Base-by-base conservation (phyloP, 1,139 yeast species). In the Spathaspora sp. region DNA sequence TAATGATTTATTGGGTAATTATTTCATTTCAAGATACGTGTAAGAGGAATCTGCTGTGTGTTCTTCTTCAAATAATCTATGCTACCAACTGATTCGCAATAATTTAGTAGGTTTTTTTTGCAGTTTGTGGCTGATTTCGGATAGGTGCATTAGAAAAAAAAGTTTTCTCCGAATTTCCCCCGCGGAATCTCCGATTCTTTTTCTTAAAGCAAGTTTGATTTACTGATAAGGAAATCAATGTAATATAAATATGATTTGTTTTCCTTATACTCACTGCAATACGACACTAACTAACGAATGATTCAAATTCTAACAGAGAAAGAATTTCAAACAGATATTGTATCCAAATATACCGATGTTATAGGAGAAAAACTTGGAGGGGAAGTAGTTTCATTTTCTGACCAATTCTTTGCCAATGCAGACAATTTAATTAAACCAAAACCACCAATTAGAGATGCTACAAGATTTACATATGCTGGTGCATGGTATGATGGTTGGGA, bases 401-500 rank as follows among this genome's bases (percentile, higher is more conserved):
- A 91, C 63, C 95, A 91, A 67, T 91, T 95, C 95, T 91, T 91
- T 68, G 98, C 97, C 1, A 91, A 82, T 42, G 97, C 98, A n/a
- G 80, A 77, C 41, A 91, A 91, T 68, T 76, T 91, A 59, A 84
- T 89, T 64, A 84, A 87, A 60, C 91, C 97, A 33, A 76, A 76
- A 45, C 76, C 83, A 7, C 95, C 97, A 4, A 78, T 89, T 47
- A 76, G 95, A 59, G 95, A 89, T 59, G 86, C 88, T 18, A 84
- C 90, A 16, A 74, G 78, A 57, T 91, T 89, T 67, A 81, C 86
- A 4, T 86, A 81, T 53, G 81, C 91, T 4, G 98, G 98, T 45
- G 96, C 96, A 5, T 90, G 97, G 97, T 91, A 88, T 62, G 98
- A 91, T 57, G 98, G 98, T 13, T 91, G 98, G 98, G 98, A 91